Evolutionary conservation across 2,329 filamentous ascomycete genomes (phyloP), one percentile per base, ranked within the genome.

Genomic region (Colletotrichum truncatum): DNA sequence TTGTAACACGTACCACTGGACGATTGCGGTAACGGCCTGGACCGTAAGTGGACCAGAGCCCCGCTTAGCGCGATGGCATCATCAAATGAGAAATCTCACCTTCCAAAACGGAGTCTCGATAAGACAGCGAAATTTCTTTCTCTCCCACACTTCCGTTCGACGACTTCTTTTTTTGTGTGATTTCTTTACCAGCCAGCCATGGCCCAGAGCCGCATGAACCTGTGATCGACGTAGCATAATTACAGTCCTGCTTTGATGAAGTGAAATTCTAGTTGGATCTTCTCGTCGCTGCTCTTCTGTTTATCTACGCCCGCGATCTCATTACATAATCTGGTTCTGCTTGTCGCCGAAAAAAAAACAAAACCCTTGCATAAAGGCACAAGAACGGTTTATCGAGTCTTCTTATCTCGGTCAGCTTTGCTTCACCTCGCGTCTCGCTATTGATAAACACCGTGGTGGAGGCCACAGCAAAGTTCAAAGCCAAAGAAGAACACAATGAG

Each of bases 81-180:
- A 63, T 66, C 43, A 21, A 66, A 63, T 63, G 43, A 51, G 57
- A 56, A 66, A 63, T 63, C 63, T 62, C 49, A 63, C 63, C 63
- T 66, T 63, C 36, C 51, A 30, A n/a, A 26, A 54, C 48, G 39
- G 32, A 43, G 63, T 38, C 43, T 57, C 63, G 63, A 66, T 63
- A 66, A 66, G 63, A 45, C 28, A 48, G 10, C 28, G 18, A 51
- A 46, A 66, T 66, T 38, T 56, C 49, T 61, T 62, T 11, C 43
- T 16, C 25, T 32, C 32, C 18, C 30, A 9, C 28, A 21, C 23
- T 30, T 18, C 23, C 30, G 58, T 48, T 41, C 38, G 28, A 23
- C 30, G 26, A 36, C 18, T 39, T 18, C 26, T 23, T 30, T 34
- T 43, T 30, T 18, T 55, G 11, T 36, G 4, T 11, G 49, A 39